phyloP scores from a whole-genome alignment of 495 filamentous ascomycete species.

The Hypoxylon cercidicola region DNA sequence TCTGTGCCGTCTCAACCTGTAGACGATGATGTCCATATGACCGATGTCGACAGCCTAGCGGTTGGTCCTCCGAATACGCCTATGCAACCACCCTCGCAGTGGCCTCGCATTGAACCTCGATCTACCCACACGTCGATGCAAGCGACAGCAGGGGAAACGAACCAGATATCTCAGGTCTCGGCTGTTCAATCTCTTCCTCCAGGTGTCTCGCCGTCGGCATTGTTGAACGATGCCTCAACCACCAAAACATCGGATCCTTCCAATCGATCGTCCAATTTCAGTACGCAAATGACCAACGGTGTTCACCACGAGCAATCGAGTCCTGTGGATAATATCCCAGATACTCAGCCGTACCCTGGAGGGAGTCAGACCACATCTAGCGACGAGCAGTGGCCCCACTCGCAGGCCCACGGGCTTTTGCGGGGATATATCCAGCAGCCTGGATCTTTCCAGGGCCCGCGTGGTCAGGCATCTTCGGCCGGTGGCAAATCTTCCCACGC shows the following conservation, averaged over 20 bases:
- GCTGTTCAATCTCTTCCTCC: slow-evolving; percentile 78
- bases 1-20: slow-evolving; percentile 64
- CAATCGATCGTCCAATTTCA: slow-evolving; percentile 61
- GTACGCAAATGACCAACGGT: slow-evolving; percentile 73
- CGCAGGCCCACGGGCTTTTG: slow-evolving; percentile 60
- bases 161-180: slow-evolving; percentile 72
- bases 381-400: slow-evolving; percentile 59
- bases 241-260: slow-evolving; percentile 82
- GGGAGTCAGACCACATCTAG: slow-evolving; percentile 52
- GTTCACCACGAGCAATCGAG: slow-evolving; percentile 48
- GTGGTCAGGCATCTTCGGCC: slow-evolving; percentile 31
- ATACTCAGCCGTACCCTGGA: slow-evolving; percentile 62
- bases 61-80: slow-evolving; percentile 43
- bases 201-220: slow-evolving; percentile 78
- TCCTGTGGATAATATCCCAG: slow-evolving; percentile 56
- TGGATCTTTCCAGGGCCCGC: slow-evolving; percentile 48
- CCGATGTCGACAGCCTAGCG: slow-evolving; percentile 65
- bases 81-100: slow-evolving; percentile 50
- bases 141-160: slow-evolving; percentile 51
- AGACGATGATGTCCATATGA: slow-evolving; percentile 68
- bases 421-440: slow-evolving; percentile 53
- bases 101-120: slow-evolving; percentile 36
- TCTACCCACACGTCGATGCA: slow-evolving; percentile 45
- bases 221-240: slow-evolving; percentile 87
- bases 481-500: slow-evolving; percentile 45